A percentile compares a stretch with the other conserved stretches of the same genome.
phyloP scores from a whole-genome alignment of 2,329 filamentous ascomycete species.

The Aureobasidium sp. region DNA sequence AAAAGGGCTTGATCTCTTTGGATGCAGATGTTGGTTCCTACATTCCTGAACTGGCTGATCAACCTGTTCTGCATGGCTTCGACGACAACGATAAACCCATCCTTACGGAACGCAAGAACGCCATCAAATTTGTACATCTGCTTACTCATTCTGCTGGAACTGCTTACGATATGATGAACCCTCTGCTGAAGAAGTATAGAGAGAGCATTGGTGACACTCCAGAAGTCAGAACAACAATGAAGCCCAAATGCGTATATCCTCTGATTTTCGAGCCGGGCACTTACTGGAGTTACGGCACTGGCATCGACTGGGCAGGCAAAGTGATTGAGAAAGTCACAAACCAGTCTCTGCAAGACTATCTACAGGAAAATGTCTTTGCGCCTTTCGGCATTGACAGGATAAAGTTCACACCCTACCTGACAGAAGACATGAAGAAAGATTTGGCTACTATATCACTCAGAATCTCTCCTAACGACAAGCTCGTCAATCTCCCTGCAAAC shows the following conservation, averaged over 20 bases:
- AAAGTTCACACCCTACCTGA: constrained; percentile 25
- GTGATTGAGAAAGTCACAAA: constrained; percentile 45
- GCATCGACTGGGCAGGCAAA: constrained; percentile 48
- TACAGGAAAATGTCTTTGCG: constrained; percentile 40
- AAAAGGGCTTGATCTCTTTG: constrained; percentile 43
- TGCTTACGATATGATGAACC: constrained; percentile 40
- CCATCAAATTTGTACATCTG: constrained; percentile 47
- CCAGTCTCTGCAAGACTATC: constrained; percentile 36
- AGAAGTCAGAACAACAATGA: constrained; percentile 23
- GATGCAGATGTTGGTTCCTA: constrained; percentile 40
- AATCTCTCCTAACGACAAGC: constrained; percentile 16
- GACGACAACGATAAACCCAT: constrained; percentile 34
- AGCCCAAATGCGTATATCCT: constrained; percentile 37
- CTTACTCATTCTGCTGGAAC: constrained; percentile 48
- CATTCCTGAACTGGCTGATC: constrained; percentile 43
- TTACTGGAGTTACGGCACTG: constrained; percentile 45
- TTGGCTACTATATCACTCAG: constrained; percentile 22
- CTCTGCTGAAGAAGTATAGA: constrained; percentile 16
- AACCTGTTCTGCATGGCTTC: constrained; percentile 45
- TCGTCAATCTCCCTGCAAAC: constrained; percentile 17
- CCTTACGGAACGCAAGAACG: constrained; percentile 28
- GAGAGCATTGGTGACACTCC: neutral
- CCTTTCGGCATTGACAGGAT: constrained; percentile 37
- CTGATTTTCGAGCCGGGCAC: constrained; percentile 47
- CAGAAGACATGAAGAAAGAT: constrained; percentile 18